Base-by-base conservation (phyloP, 169 alveolate genomes). In the Plasmodium berghei region DNA sequence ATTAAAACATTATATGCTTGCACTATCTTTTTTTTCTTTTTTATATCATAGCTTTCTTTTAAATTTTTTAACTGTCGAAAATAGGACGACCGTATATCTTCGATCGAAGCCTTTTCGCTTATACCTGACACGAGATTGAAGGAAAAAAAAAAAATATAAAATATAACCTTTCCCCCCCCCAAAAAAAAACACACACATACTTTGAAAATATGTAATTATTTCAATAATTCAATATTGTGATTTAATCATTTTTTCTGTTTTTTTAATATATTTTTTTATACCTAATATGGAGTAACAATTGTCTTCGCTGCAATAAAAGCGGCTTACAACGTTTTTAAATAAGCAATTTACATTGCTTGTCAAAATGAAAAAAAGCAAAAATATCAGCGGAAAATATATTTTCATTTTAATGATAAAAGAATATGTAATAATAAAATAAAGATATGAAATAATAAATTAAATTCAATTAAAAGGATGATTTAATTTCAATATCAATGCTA, bases 221-320 rank as follows among this genome's bases (percentile, higher is more conserved):
- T 0, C 42, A 4, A 34, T 0, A 4, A 16, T 16, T 58, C 9
- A n/a, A 20, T 20, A 58, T 58, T 12, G 59, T 49, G 24, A 3
- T 8, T 1, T 16, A 12, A 6, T 2, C 2, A 8, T 16, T 52
- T 61, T 24, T 45, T 40, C 20, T 45, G 12, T 66, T 64, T 48
- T 52, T 74, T 28, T 10, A n/a, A n/a, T 34, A 5, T 34, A 2
- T 34, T 34, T 58, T 8, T 52, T 8, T 72, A 54, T 28, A 80
- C 90, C 90, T 54, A 80, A 80, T 24, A 80, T 67, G 16, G 54
- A 26, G 16, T 80, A 80, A 46, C 90, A 80, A 28, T 54, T 80
- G 48, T 80, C 90, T 18, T 67, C 61, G 46, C 67, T 52, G 64
- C 90, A 80, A 26, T 80, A 80, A 55, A 80, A 80, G 14, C 40